Percentiles rank a stretch among this genome's conserved stretches.
Conservation (phyloP, 208 protist species). For the Leishmania guyanensis region DNA sequence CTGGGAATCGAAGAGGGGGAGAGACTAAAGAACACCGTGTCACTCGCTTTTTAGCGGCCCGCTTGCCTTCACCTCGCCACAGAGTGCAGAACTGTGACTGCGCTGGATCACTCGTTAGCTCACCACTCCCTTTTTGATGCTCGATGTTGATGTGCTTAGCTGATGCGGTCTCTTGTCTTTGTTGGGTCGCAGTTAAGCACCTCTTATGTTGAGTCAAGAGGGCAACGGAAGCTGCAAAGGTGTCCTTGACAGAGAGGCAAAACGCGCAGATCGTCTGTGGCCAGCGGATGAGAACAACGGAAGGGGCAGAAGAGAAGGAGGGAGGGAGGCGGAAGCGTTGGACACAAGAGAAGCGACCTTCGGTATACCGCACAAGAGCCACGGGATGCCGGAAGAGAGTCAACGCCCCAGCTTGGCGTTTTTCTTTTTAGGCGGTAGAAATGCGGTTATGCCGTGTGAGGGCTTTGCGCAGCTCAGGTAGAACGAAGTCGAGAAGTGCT, state of each 20-base stretch:
- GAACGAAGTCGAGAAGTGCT: background rate
- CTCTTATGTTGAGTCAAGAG: slow-evolving; percentile 8
- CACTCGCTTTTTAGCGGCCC: background rate
- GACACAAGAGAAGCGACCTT: background rate
- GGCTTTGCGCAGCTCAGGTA: background rate
- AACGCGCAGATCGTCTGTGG: background rate
- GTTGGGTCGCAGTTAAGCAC: background rate
- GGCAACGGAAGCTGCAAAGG: background rate
- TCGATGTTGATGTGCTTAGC: background rate
- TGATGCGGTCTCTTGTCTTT: background rate
- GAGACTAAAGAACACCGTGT: background rate
- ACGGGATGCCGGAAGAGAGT: background rate
- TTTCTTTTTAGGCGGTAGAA: background rate
- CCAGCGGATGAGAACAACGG: background rate
- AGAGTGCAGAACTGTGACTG: background rate
- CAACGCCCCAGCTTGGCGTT: background rate
- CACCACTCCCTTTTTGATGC: background rate
- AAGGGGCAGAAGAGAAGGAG: background rate
- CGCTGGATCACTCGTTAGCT: background rate
- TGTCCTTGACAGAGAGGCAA: background rate
- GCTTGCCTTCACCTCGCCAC: background rate
- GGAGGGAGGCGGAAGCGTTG: background rate
- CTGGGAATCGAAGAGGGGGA: background rate
- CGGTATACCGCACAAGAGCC: background rate
- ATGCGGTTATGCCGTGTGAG: background rate